A percentile compares a stretch with the other conserved stretches of the same genome.
These are phyloP conservation scores for Kalaharituber pfeilii DNA, from an alignment of 2,329 filamentous ascomycete genomes.

Conservation along the genomic window DNA sequence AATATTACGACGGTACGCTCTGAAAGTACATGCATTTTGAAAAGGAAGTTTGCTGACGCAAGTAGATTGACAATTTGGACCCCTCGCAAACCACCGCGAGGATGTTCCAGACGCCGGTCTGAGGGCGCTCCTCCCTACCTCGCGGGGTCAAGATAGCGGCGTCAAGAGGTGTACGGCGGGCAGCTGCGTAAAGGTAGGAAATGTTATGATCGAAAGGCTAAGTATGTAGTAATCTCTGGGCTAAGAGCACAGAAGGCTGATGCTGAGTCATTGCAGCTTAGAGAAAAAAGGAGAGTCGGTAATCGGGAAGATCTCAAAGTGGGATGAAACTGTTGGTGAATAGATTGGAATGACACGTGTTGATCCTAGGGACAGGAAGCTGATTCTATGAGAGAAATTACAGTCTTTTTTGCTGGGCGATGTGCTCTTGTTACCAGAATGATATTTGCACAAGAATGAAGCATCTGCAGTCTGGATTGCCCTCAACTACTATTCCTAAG, in stretches of 20 bases:
- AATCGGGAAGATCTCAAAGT: background rate
- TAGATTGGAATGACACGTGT: no score
- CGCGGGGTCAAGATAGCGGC: background rate
- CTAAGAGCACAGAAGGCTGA: no score
- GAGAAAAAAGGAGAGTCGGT: background rate
- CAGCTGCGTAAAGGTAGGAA: background rate
- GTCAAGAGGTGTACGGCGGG: background rate
- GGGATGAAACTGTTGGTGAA: background rate
- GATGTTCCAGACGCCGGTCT: slow-evolving; percentile 22
- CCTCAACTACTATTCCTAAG: no score
- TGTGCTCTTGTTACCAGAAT: no score
- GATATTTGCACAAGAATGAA: background rate
- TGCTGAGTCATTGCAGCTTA: no score
- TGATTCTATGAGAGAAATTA: no score
- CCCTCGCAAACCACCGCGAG: slow-evolving; percentile 23
- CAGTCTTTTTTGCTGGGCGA: background rate
- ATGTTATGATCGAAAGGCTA: background rate
- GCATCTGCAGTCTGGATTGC: no score
- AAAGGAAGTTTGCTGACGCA: background rate
- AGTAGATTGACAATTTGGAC: slow-evolving; percentile 23
- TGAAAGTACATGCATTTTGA: background rate
- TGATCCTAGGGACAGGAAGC: no score
- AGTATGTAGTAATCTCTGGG: no score
- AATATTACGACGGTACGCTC: slow-evolving; percentile 59
- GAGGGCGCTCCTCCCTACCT: slow-evolving; percentile 17